Evolutionary conservation across 192 early-diverging fungal species (phyloP), one percentile per base, ranked within the genome.

Genomic region (Chytriomyces hyalinus): DNA sequence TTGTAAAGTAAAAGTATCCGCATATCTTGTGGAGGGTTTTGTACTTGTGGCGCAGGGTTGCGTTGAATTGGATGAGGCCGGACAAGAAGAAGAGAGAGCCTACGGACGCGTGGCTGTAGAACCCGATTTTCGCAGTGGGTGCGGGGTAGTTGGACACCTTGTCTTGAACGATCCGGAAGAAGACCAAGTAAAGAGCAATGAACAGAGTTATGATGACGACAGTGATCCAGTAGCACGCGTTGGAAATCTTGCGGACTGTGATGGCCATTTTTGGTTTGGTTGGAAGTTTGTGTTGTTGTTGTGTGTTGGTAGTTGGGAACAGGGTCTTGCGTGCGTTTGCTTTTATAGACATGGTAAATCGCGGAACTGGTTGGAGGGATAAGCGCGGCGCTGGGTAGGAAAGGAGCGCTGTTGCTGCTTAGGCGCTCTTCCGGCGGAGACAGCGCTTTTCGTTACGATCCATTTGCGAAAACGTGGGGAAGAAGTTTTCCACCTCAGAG

Each of bases 11-110:
- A 36, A 36, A 36, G 36, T 36, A 36, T 36, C 36, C 36, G 36
- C 36, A 36, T 3, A 36, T 36, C 36, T 36, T 36, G 36, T 36
- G 36, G 1, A 36, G 36, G 36, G 36, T 36, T 36, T 36, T 36
- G 36, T 36, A 36, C 1, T 36, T 36, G 36, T 36, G 36, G 36
- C 36, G 36, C 36, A 36, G 36, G 45, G n/a, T n/a, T 13, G 65
- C 7, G 22, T 67, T 67, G 65, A 67, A 67, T 46, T 67, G 65
- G 13, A 67, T 28, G 8, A 67, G 45, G 43, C 65, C 65, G 13
- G 65, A 17, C 8, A 67, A 15, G 10, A 67, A 67, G 45, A 67
- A 47, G 8, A 67, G 13, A 0, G 65, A 45, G 44, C 65, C 65
- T 67, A 17, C n/a, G 8, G 22, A 13, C 10, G 44, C 26, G 43